Evolutionary conservation across 2,329 filamentous ascomycete species (phyloP).

Genomic region (Aspergillus arachidicola): DNA sequence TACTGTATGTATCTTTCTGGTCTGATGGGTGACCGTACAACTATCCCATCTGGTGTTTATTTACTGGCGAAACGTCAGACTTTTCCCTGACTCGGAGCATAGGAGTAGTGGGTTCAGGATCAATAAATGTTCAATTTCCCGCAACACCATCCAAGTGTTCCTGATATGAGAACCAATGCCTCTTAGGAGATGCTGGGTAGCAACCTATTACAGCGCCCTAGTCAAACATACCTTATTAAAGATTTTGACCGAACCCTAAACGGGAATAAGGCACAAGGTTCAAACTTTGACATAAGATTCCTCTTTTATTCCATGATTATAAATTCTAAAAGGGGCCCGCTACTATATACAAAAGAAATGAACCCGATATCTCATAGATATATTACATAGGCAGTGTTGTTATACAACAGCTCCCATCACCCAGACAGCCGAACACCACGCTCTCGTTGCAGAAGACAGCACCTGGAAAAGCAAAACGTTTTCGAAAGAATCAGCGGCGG

Average conservation of each 20-base stretch:
- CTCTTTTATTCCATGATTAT: neutral
- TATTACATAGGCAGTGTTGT: slow-evolving; percentile 6
- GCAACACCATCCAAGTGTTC: neutral
- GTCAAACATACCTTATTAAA: neutral
- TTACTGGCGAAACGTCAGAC: neutral
- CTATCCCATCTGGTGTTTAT: neutral
- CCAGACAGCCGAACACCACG: neutral
- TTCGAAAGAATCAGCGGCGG: neutral
- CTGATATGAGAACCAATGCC: neutral
- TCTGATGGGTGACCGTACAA: neutral
- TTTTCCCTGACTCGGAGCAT: neutral
- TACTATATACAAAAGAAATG: slow-evolving; percentile 6
- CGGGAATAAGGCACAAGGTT: neutral
- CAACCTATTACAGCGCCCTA: neutral
- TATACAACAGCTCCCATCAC: neutral
- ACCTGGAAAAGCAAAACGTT: neutral
- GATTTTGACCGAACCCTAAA: neutral
- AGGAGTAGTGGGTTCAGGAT: neutral
- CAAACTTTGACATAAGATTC: neutral
- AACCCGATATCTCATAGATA: slow-evolving; percentile 6
- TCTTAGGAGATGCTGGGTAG: neutral
- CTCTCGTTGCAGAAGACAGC: neutral
- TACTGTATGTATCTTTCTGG: slow-evolving; percentile 2
- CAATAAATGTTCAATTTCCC: neutral
- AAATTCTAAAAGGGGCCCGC: slow-evolving; percentile 4